phyloP scores from a whole-genome alignment of 148 eudicot species.

The Oxyria digyna region DNA sequence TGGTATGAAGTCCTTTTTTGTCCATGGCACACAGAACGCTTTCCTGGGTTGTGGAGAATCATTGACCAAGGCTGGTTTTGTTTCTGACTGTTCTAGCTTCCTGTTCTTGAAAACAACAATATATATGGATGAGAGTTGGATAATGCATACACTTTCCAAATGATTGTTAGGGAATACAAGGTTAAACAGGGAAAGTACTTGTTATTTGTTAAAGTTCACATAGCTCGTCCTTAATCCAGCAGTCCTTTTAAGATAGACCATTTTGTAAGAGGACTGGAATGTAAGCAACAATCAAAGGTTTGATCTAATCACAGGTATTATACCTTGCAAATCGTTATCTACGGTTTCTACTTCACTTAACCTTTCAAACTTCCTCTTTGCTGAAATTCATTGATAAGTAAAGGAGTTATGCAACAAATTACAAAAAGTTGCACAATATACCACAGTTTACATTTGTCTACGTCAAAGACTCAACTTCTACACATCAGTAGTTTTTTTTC shows the following conservation, averaged over 20 bases:
- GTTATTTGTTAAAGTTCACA: background rate
- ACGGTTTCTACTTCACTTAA: background rate
- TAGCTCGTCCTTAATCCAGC: background rate
- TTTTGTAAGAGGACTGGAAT: background rate
- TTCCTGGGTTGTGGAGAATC: background rate
- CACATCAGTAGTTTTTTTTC: background rate
- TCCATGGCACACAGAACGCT: slow-evolving; percentile 14
- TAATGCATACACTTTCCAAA: background rate
- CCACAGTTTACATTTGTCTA: background rate
- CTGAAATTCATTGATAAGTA: background rate
- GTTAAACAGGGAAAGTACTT: background rate
- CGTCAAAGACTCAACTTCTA: too few species aligned
- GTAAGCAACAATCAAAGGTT: background rate
- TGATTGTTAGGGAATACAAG: too few species aligned
- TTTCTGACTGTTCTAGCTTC: background rate
- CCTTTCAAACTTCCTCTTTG: background rate
- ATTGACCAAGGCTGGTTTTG: background rate
- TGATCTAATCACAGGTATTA: background rate
- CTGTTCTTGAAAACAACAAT: background rate
- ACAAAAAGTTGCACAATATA: background rate
- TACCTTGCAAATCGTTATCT: background rate
- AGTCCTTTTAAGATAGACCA: background rate
- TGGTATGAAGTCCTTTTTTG: slow-evolving; percentile 57
- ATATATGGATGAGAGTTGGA: too few species aligned
- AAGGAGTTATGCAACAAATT: background rate